Evolutionary conservation across 83 land plant genomes (phyloP), one percentile per base, ranked within the genome.

Genomic region (Thuja plicata): DNA sequence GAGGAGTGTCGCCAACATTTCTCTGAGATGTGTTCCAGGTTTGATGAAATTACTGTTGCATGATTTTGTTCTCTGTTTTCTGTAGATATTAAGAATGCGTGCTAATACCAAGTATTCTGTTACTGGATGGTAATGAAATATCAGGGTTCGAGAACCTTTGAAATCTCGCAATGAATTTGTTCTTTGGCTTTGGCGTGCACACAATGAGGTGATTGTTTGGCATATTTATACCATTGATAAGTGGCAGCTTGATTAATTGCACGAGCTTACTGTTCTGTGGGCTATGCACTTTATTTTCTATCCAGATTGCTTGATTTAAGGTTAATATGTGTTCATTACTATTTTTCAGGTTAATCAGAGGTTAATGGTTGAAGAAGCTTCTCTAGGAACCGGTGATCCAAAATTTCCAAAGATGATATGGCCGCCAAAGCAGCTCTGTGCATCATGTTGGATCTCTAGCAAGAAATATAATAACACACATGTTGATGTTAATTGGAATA

Each of bases 1-100:
- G 97, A 98, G 86, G 97, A 97, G 85, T 98, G 97, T 87, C 95
- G 96, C 30, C 89, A 91, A 43, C 99, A 98, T 91, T 98, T 98
- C 80, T 90, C 93, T 62, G 89, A 94, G 57, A 96, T 97, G 94
- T 96, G 97, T 90, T 94, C 96, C 89, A 97, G 99, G 99, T 96
- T 85, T n/a, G 81, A 87, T 37, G 88, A 50, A 87, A 43, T 71
- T n/a, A 21, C 46, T 57, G 30, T 88, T 43, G 30, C 37, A 82
- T 32, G 55, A 83, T 52, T 88, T 81, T 12, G 24, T 43, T 19
- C 7, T 21, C 50, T 80, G 24, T 38, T 27, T 43, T n/a, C 34
- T 27, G 32, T 2, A 40, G 2, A 50, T 82, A 41, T 46, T 5
- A 46, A 43, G 55, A 46, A 21, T 46, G 35, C 0, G 48, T 83